Evolutionary conservation across 345 rosid genomes (phyloP).

Genomic region (Gossypium mustelinum): DNA sequence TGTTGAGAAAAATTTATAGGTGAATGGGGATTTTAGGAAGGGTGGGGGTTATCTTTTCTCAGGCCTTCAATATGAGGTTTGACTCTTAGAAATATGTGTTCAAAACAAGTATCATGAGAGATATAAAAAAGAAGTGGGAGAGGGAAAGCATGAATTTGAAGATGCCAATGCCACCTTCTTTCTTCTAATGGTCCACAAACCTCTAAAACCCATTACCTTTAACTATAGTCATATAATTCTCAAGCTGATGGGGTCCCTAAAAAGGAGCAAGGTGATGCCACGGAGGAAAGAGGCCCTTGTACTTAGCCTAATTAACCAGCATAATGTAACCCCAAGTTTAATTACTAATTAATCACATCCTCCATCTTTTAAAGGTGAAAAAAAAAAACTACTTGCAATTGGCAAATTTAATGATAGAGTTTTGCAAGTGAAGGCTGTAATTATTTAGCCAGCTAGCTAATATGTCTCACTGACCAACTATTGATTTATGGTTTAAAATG

Average conservation of each 20-base stretch:
- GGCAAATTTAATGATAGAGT: neutral
- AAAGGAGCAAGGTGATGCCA: neutral
- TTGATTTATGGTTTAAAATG: neutral
- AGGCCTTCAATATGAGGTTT: conserved; percentile 12
- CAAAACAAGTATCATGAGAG: conserved; percentile 15
- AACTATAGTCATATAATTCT: neutral
- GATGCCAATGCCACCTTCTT: conserved; percentile 15
- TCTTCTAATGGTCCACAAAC: conserved; percentile 1
- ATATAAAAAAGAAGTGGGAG: neutral
- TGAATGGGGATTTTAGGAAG: neutral
- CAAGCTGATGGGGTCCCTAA: neutral
- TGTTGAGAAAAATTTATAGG: neutral
- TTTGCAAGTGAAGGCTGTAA: neutral
- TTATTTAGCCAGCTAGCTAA: neutral
- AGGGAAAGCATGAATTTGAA: neutral
- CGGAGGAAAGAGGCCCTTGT: neutral
- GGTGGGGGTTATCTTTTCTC: neutral
- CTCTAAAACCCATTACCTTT: neutral
- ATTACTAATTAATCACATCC: neutral
- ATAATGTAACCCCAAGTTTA: neutral
- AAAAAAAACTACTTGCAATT: neutral
- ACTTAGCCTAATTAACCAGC: neutral
- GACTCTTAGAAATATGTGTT: conserved; percentile 8
- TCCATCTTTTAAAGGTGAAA: neutral
- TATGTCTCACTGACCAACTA: neutral